Base-by-base conservation (phyloP, 1,284 basidiomycete genomes). In the Boletus albobrunnescens region DNA sequence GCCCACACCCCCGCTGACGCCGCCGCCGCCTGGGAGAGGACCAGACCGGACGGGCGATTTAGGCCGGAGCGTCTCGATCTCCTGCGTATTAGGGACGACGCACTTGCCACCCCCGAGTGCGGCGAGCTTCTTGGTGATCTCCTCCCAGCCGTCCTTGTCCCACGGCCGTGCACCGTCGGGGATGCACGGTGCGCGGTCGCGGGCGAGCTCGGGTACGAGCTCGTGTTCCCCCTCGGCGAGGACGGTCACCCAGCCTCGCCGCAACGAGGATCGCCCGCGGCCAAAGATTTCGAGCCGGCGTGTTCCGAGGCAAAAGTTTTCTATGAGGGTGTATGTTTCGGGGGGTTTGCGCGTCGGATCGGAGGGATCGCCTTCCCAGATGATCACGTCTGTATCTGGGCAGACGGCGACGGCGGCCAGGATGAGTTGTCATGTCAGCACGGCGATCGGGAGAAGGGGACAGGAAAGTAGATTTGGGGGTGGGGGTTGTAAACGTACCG, bases 281-380 rank as follows among this genome's bases (percentile, higher is more conserved):
- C 91, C 93, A 57, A 95, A 98, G 10, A 99, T 71, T 65, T 98
- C 93, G 19, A 99, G 79, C 1, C 95, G 82, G 8, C 95, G 85
- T 0, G 89, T 81, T 11, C 95, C 95, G 46, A 96, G 85, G 63
- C 95, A 98, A 66, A 99, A 99, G 69, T 96, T 97, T 68, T 99
- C 95, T 60, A 98, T 89, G 26, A 98, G 77, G 10, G 86, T 86
- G 71, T 97, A 94, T 72, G 95, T 89, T 64, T 99, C 95, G 16
- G 93, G 91, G 1, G 95, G 95, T 70, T 96, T 91, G 49, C 83
- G 75, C 11, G 81, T 83, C 3, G 88, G 84, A 67, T 94, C 91
- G 0, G 76, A 67, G 43, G 82, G 68, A 58, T 93, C 89, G 27
- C 88, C 88, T 70, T 91, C 88, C 93, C 94, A 98, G 14, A 99